A percentile compares a stretch with the other conserved stretches of the same genome.
Evolutionary conservation across 768 basidiomycete species (phyloP).

Genomic region (Suillus decipiens): DNA sequence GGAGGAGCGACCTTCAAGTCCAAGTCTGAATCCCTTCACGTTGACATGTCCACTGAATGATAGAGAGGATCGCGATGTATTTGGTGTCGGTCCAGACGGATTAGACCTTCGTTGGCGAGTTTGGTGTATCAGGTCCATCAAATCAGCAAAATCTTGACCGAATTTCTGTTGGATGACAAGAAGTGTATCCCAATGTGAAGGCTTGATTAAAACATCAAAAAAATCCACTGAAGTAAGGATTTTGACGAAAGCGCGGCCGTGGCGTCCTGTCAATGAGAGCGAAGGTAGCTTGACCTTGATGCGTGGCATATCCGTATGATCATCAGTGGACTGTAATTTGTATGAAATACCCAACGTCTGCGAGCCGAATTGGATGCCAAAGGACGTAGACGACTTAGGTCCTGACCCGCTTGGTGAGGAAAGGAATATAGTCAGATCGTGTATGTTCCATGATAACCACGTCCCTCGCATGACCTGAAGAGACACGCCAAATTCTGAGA

Average conservation of each 20-base stretch:
- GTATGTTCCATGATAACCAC: conserved; percentile 77
- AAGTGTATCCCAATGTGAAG: conserved; percentile 81
- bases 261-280: conserved; percentile 62
- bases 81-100: conserved; percentile 13
- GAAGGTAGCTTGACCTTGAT: conserved; percentile 69
- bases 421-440: conserved; percentile 49
- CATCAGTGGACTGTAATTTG: conserved; percentile 36
- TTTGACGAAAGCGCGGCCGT: conserved; percentile 46
- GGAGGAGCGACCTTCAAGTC: conserved; percentile 72
- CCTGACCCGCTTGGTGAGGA: conserved; percentile 38
- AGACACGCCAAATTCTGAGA: conserved; percentile 55
- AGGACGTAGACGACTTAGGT: conserved; percentile 41
- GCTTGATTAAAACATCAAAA: conserved; percentile 74
- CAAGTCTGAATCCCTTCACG: conserved; percentile 80
- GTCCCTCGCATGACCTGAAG: conserved; percentile 88
- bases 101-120: conserved; percentile 42
- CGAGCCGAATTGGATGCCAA: conserved; percentile 66
- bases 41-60: conserved; percentile 56
- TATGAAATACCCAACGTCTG: conserved; percentile 63
- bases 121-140: conserved; percentile 65
- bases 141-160: conserved; percentile 84
- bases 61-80: conserved; percentile 20
- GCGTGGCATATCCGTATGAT: conserved; percentile 43
- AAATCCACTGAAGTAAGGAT: conserved; percentile 64
- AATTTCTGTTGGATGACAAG: conserved; percentile 87